A percentile compares a stretch with the other conserved stretches of the same genome.
Conservation (phyloP, 2,329 filamentous ascomycete species). For the Clathrospora elynae region DNA sequence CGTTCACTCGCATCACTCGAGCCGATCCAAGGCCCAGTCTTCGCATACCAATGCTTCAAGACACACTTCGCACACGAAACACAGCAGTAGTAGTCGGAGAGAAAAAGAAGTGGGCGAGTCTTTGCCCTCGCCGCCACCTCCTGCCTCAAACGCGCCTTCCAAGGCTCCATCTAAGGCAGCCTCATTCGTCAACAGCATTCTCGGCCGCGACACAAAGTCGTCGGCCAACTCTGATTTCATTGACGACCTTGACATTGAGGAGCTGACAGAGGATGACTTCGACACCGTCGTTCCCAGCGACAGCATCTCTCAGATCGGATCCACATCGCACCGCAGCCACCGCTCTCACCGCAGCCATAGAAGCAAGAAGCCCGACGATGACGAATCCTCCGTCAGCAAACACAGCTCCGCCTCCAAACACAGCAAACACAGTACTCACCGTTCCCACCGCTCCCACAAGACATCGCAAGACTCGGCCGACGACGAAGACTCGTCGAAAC, state of each 20-base stretch:
- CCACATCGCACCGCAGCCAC: slow-evolving; percentile 40
- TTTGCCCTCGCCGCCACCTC: slow-evolving; percentile 32
- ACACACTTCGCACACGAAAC: slow-evolving; percentile 33
- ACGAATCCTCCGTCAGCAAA: slow-evolving; percentile 34
- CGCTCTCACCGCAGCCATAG: slow-evolving; percentile 25
- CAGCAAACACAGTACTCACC: slow-evolving; percentile 29
- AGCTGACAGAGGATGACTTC: slow-evolving; percentile 41
- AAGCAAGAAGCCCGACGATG: slow-evolving; percentile 17
- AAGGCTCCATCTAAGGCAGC: slow-evolving; percentile 34
- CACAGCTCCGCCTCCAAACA: slow-evolving; percentile 35
- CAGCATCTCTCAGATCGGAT: slow-evolving; percentile 51
- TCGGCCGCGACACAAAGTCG: slow-evolving; percentile 42
- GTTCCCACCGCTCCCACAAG: slow-evolving; percentile 35
- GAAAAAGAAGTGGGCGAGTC: slow-evolving; percentile 27
- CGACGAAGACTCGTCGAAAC: slow-evolving; percentile 21
- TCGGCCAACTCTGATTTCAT: slow-evolving; percentile 40
- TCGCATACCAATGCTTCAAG: slow-evolving; percentile 34
- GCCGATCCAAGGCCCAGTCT: slow-evolving; percentile 43
- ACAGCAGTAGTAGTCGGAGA: slow-evolving; percentile 19
- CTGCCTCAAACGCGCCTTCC: slow-evolving; percentile 28
- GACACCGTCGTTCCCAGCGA: slow-evolving; percentile 56
- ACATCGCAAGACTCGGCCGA: slow-evolving; percentile 29
- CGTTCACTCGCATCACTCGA: slow-evolving; percentile 42
- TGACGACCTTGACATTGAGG: slow-evolving; percentile 47
- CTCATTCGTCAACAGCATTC: slow-evolving; percentile 45